phyloP scores from a whole-genome alignment of 805 yeast genomes.

The Isabelozyma heimii region DNA sequence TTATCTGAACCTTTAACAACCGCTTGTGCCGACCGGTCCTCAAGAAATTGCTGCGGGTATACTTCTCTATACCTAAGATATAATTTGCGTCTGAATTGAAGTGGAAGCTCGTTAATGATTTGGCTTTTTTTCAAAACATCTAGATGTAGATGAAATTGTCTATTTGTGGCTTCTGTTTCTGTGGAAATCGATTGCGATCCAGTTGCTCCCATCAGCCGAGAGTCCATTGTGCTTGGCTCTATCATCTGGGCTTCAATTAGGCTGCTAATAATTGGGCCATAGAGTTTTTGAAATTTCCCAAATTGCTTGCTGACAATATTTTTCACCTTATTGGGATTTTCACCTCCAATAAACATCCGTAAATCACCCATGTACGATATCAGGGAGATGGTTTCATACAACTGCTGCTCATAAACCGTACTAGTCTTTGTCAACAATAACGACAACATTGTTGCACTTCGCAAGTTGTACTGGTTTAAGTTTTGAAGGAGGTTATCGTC shows the following conservation, averaged over 20 bases:
- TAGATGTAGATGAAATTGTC: background rate
- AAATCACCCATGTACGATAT: constrained; percentile 90
- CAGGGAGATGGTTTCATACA: constrained; percentile 74
- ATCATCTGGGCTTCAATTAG: constrained; percentile 23
- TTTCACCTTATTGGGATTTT: constrained; percentile 81
- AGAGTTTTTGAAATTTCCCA: constrained; percentile 64
- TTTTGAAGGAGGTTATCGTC: constrained; percentile 56
- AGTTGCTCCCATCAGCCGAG: background rate
- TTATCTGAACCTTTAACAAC: constrained; percentile 5
- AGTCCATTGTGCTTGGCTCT: background rate
- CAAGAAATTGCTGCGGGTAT: constrained; percentile 17
- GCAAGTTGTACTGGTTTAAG: constrained; percentile 72
- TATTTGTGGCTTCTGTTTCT: background rate
- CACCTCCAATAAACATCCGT: constrained; percentile 82
- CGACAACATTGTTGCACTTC: constrained; percentile 73
- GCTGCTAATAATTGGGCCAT: constrained; percentile 59
- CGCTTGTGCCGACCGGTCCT: constrained; percentile 25
- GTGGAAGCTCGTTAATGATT: constrained; percentile 49
- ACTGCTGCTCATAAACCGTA: constrained; percentile 55
- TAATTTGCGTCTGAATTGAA: constrained; percentile 42
- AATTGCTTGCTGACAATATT: constrained; percentile 84
- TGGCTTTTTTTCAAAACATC: constrained; percentile 2
- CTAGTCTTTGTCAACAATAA: constrained; percentile 44
- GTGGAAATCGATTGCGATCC: background rate
- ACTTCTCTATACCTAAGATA: constrained; percentile 18